phyloP scores from a whole-genome alignment of 805 yeast genomes.

The Starmerella floris region DNA sequence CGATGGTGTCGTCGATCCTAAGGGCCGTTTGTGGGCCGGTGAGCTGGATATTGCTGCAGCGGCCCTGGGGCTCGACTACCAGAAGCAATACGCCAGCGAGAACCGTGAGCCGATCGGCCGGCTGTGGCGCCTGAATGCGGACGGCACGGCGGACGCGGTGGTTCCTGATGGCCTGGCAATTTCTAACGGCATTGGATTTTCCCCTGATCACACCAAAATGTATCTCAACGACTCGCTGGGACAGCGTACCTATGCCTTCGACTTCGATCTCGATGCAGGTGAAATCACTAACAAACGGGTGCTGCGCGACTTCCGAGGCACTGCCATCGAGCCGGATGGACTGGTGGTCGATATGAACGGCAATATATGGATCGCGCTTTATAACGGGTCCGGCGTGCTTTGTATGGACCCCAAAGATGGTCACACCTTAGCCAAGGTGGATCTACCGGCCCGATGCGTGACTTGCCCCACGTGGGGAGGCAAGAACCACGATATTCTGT shows the following conservation, averaged over 20 bases:
- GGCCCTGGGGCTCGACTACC: slow-evolving; percentile 22
- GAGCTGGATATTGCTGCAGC: slow-evolving; percentile 26
- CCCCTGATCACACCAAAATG: slow-evolving; percentile 30
- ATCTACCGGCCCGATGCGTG: slow-evolving; percentile 18
- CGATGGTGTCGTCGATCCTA: slow-evolving; percentile 68
- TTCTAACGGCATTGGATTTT: slow-evolving; percentile 54
- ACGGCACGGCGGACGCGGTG: slow-evolving; percentile 24
- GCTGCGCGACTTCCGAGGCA: slow-evolving; percentile 19
- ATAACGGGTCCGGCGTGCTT: slow-evolving; percentile 20
- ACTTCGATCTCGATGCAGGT: slow-evolving; percentile 30
- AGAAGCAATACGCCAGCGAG: slow-evolving; percentile 8
- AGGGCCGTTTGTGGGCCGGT: slow-evolving; percentile 56
- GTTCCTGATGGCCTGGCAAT: slow-evolving; percentile 25
- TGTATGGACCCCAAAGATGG: slow-evolving; percentile 23
- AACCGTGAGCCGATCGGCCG: slow-evolving; percentile 24
- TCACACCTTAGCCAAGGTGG: slow-evolving; percentile 20
- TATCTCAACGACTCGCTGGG: slow-evolving; percentile 44
- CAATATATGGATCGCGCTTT: slow-evolving; percentile 24
- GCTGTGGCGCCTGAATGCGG: slow-evolving; percentile 29
- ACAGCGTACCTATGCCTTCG: slow-evolving; percentile 36
- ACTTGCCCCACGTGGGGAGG: slow-evolving; percentile 32
- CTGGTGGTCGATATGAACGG: slow-evolving; percentile 22
- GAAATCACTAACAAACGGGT: slow-evolving; percentile 27
- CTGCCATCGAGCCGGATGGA: slow-evolving; percentile 23
- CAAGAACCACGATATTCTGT: slow-evolving; percentile 22